Conservation (phyloP, 306 rosid genomes). For the Trifolium dubium region DNA sequence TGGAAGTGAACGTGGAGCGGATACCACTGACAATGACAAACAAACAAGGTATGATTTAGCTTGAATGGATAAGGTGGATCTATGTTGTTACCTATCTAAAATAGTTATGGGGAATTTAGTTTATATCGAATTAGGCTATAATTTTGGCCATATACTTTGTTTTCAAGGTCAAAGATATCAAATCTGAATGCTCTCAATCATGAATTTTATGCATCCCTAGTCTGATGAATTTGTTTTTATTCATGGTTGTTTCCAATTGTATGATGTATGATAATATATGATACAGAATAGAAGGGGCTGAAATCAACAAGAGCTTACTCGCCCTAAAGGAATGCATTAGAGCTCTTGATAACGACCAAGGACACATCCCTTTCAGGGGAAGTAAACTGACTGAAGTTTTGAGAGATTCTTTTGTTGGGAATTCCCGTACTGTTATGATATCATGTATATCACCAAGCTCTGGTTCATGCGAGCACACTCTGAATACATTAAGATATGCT, state of each 20-base stretch:
- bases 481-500: slow-evolving; percentile 94
- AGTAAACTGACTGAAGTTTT: slow-evolving; percentile 97
- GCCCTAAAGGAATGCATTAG: slow-evolving; percentile 97
- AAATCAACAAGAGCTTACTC: slow-evolving; percentile 97
- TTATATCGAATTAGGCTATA: slow-evolving; percentile 9
- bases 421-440: slow-evolving; percentile 98
- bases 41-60: slow-evolving; percentile 74
- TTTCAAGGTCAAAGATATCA: slow-evolving; percentile 15
- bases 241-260: slow-evolving; percentile 33
- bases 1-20: slow-evolving; percentile 99
- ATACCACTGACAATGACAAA: slow-evolving; percentile 96
- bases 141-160: slow-evolving; percentile 1
- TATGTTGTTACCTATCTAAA: slow-evolving; percentile 8
- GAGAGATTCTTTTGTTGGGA: slow-evolving; percentile 96
- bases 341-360: slow-evolving; percentile 99
- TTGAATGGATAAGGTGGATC: slow-evolving; percentile 31
- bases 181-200: background rate
- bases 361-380: slow-evolving; percentile 99
- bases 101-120: slow-evolving; percentile 1
- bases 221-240: slow-evolving; percentile 35
- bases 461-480: slow-evolving; percentile 97
- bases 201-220: slow-evolving; percentile 20
- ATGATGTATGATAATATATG: background rate
- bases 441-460: slow-evolving; percentile 99
- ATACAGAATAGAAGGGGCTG: slow-evolving; percentile 99